Evolutionary conservation across 257 asterid genomes (phyloP).

Genomic region (Ocimum tenuiflorum): DNA sequence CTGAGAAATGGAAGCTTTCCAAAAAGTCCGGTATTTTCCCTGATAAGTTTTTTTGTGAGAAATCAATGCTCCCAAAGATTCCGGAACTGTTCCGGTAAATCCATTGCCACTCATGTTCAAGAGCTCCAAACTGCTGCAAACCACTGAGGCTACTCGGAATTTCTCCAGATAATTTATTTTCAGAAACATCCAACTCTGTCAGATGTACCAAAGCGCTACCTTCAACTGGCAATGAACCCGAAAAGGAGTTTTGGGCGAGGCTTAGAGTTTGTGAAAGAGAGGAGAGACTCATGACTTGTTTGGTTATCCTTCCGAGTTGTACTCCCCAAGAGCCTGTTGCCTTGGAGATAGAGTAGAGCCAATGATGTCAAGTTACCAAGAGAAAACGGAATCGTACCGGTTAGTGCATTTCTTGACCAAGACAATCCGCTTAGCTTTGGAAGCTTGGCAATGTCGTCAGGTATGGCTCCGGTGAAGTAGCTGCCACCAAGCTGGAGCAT

Average conservation of each 20-base stretch:
- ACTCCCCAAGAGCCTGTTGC: too few species aligned
- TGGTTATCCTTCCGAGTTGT: neutral
- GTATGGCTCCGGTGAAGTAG: too few species aligned
- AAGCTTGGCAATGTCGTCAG: too few species aligned
- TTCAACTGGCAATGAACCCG: neutral
- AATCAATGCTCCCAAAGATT: slow-evolving; percentile 4
- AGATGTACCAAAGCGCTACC: neutral
- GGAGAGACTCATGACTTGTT: neutral
- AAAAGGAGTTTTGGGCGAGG: neutral
- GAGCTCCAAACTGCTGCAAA: neutral
- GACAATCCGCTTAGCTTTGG: too few species aligned
- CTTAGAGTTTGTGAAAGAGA: neutral
- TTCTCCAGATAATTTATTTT: neutral
- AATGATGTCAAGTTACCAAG: too few species aligned
- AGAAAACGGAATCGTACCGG: neutral
- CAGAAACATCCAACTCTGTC: neutral
- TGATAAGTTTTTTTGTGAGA: slow-evolving; percentile 1
- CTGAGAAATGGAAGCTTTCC: neutral
- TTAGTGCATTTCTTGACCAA: too few species aligned
- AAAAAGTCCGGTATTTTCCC: slow-evolving; percentile 1
- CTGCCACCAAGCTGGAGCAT: too few species aligned
- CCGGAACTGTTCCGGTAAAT: neutral
- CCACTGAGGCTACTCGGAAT: neutral
- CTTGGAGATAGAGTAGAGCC: too few species aligned
- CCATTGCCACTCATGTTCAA: neutral